A percentile compares a stretch with the other conserved stretches of the same genome.
Evolutionary conservation across 2,329 filamentous ascomycete species (phyloP).

Genomic region (Pyrenophora tritici-repentis): DNA sequence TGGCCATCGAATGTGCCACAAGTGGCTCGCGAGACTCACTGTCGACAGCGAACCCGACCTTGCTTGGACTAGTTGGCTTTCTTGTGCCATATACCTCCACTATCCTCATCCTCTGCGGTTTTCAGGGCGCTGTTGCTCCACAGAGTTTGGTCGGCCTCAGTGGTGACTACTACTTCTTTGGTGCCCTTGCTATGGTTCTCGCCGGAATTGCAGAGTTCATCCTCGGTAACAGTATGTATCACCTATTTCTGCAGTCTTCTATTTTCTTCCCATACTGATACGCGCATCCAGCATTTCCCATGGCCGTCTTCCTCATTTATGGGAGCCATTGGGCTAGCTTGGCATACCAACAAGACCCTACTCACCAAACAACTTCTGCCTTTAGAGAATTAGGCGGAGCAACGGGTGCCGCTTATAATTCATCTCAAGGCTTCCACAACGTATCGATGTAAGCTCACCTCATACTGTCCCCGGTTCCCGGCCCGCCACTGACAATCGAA

Average conservation of each 20-base stretch:
- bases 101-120: conserved; percentile 26
- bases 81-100: conserved; percentile 29
- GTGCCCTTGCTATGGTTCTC: conserved; percentile 25
- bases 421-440: conserved; percentile 30
- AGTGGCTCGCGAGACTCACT: neutral
- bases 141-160: conserved; percentile 25
- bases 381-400: conserved; percentile 23
- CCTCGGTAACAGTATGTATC: conserved; percentile 24
- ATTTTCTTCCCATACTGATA: neutral
- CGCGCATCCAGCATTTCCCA: conserved; percentile 23
- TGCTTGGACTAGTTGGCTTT: conserved; percentile 27
- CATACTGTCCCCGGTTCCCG: too few relatives aligned
- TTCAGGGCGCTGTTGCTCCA: conserved; percentile 24
- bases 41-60: conserved; percentile 20
- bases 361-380: conserved; percentile 18
- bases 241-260: neutral
- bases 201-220: conserved; percentile 29
- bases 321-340: conserved; percentile 28
- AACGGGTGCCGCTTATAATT: conserved; percentile 24
- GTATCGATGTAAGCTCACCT: conserved; percentile 19
- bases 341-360: conserved; percentile 27
- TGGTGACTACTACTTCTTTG: conserved; percentile 33
- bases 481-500: neutral
- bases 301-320: conserved; percentile 30
- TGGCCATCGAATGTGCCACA: neutral